Evolutionary conservation across 2,329 filamentous ascomycete genomes (phyloP).

Genomic region (Phyllosticta citrichinensis): DNA sequence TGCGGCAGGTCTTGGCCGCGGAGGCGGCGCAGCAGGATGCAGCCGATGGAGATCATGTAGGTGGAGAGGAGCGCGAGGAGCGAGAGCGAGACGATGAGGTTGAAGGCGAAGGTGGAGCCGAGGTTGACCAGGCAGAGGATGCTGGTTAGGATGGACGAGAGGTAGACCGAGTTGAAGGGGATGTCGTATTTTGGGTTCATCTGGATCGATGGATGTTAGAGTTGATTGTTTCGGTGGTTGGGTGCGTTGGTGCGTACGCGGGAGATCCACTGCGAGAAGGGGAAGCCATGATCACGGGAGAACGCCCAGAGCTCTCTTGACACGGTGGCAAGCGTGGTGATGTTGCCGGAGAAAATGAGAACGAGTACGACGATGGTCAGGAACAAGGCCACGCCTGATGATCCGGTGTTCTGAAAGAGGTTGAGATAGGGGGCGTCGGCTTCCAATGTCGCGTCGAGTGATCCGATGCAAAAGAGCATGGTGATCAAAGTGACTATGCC

Average conservation of each 20-base stretch:
- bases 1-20: not conserved
- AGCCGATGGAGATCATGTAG: constrained; percentile 13
- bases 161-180: constrained; percentile 12
- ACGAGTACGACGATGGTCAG: constrained; percentile 12
- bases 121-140: constrained; percentile 38
- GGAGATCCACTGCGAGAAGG: constrained; percentile 11
- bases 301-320: constrained; percentile 14
- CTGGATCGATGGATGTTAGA: not conserved
- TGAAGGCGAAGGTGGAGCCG: constrained; percentile 33
- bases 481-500: constrained; percentile 14
- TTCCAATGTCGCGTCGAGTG: constrained; percentile 12
- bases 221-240: not conserved
- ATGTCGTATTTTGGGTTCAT: constrained; percentile 11
- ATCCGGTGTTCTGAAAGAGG: constrained; percentile 12
- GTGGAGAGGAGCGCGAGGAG: constrained; percentile 11
- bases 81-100: constrained; percentile 19
- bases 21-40: constrained; percentile 10
- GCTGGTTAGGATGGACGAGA: constrained; percentile 16
- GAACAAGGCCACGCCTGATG: constrained; percentile 6
- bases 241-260: constrained; percentile 1
- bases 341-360: constrained; percentile 12
- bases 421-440: constrained; percentile 11
- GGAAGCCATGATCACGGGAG: constrained; percentile 13
- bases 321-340: constrained; percentile 13
- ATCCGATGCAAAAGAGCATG: constrained; percentile 14